Percentiles rank a stretch among this genome's conserved stretches.
Evolutionary conservation across 805 yeast species (phyloP).

Genomic region (Wickerhamiella azymoides): DNA sequence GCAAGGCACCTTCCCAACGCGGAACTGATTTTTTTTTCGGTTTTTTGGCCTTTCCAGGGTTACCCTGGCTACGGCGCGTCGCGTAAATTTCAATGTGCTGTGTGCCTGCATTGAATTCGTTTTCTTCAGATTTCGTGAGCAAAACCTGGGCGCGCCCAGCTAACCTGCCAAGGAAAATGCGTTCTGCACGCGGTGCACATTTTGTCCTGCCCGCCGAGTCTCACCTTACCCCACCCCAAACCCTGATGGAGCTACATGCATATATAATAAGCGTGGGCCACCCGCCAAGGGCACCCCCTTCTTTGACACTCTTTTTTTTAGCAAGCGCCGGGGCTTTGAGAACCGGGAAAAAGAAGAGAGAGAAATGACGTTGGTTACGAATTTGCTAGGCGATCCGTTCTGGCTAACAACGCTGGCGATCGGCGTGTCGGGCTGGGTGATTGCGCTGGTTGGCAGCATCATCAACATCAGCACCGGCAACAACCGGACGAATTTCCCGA

Average conservation of each 20-base stretch:
- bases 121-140: no score
- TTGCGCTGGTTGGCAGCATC: conserved; percentile 78
- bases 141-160: no score
- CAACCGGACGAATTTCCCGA: conserved; percentile 41
- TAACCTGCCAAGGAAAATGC: no score
- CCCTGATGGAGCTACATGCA: not conserved
- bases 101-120: no score
- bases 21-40: not conserved
- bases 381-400: conserved; percentile 70
- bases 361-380: conserved; percentile 19
- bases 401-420: conserved; percentile 70
- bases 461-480: conserved; percentile 29
- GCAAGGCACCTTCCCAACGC: not conserved
- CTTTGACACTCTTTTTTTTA: not conserved
- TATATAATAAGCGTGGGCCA: not conserved
- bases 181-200: not conserved
- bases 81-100: no score
- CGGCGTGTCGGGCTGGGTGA: conserved; percentile 66
- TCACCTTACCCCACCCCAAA: not conserved
- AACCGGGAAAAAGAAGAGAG: not conserved
- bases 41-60: no score
- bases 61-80: no score
- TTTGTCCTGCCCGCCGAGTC: not conserved
- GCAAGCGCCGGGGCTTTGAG: not conserved
- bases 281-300: not conserved